Conservation (phyloP, 768 basidiomycete species). For the Mycena floridula region DNA sequence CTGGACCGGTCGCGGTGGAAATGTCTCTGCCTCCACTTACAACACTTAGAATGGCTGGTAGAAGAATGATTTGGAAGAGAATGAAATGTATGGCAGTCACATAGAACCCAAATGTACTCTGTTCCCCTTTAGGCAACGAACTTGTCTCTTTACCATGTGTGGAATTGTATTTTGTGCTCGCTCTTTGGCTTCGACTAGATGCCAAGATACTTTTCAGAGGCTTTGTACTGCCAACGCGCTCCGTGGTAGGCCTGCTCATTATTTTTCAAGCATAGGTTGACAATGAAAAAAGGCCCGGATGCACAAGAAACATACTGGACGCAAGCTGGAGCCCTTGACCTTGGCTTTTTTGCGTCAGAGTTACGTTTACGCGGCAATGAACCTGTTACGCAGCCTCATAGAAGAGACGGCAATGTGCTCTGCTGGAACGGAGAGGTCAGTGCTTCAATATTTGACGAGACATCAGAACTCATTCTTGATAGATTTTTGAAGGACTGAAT, state of each 20-base stretch:
- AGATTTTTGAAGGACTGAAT: constrained; percentile 78
- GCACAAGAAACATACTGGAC: constrained; percentile 32
- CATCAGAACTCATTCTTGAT: not conserved
- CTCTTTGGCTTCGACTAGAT: constrained; percentile 12
- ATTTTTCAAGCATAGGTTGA: constrained; percentile 2
- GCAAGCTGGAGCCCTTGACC: constrained; percentile 12
- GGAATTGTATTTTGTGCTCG: constrained; percentile 55
- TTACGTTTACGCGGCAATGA: constrained; percentile 60
- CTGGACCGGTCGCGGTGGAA: constrained; percentile 98
- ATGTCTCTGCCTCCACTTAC: constrained; percentile 88
- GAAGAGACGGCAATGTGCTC: constrained; percentile 47
- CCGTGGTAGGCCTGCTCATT: constrained; percentile 41
- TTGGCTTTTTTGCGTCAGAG: constrained; percentile 70
- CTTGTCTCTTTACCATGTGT: constrained; percentile 51
- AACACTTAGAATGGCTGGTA: constrained; percentile 30
- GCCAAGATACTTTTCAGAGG: constrained; percentile 20
- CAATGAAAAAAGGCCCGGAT: constrained; percentile 52
- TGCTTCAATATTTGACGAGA: constrained; percentile 3
- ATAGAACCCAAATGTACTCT: not conserved
- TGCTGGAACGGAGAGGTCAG: constrained; percentile 86
- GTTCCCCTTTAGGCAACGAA: not conserved
- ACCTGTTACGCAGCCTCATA: constrained; percentile 66
- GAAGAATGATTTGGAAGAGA: not conserved
- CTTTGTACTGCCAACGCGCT: constrained; percentile 46
- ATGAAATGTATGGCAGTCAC: not conserved